Conservation (phyloP, 257 asterid species). For the Nicotiana attenuata region DNA sequence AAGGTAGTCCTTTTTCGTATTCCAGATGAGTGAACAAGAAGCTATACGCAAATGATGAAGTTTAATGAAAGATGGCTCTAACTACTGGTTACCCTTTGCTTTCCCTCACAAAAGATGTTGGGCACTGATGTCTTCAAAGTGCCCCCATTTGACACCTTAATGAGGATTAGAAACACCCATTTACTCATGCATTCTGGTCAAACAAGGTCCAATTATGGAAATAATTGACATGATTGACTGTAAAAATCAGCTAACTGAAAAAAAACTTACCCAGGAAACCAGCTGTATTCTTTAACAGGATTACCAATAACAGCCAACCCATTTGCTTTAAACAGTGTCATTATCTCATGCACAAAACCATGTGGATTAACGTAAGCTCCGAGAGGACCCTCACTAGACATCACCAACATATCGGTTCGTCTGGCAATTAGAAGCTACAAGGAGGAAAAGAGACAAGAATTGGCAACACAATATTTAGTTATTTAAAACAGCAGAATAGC, state of each 20-base stretch:
- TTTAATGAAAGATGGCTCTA: neutral
- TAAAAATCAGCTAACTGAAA: neutral
- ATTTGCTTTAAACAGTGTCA: constrained; percentile 60
- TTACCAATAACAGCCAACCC: constrained; percentile 63
- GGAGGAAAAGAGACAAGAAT: constrained; percentile 13
- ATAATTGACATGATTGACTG: neutral
- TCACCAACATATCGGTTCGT: constrained; percentile 89
- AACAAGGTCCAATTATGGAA: neutral
- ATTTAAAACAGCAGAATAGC: neutral
- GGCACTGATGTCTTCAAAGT: neutral
- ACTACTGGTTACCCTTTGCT: neutral
- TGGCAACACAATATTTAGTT: neutral
- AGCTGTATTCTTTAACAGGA: constrained; percentile 77
- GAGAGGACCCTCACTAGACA: constrained; percentile 96
- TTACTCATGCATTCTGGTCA: neutral
- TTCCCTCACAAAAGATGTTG: neutral
- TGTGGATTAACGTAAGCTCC: constrained; percentile 86
- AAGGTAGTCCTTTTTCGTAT: neutral
- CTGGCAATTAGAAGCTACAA: constrained; percentile 63
- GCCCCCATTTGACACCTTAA: neutral
- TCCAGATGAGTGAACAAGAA: neutral
- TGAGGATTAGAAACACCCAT: neutral
- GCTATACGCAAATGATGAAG: neutral
- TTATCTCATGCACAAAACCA: constrained; percentile 90
- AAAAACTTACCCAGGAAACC: constrained; percentile 90